Evolutionary conservation across 345 rosid species (phyloP), one percentile per base, ranked within the genome.

Genomic region (Trapa incisa): DNA sequence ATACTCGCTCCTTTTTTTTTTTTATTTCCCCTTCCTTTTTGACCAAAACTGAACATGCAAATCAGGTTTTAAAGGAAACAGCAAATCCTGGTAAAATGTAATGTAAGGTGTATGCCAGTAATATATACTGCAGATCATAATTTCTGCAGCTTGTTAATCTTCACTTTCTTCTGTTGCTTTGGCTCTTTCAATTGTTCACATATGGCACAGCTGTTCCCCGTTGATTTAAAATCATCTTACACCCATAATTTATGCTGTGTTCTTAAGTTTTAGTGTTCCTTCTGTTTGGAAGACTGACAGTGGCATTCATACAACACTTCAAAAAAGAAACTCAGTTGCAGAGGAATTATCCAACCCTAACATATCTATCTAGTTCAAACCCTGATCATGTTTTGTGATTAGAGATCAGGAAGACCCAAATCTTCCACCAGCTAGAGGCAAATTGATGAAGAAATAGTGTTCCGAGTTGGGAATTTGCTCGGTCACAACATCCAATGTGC

Each of bases 401-500:
- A 45, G 16, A 37, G 11, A 36, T 32, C 39, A 36, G 58, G 22
- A 48, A 47, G 29, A 66, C 39, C 56, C 54, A 17, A 66, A 66
- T 0, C 7, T 7, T 32, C 41, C 47, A n/a, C 37, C 64, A 37
- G 1, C 32, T 47, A n/a, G 2, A 37, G 58, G 6, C 57, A 68
- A 8, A 8, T 41, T 41, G 1, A 42, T n/a, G 10, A 9, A 38
- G 33, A 37, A 65, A 42, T 42, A 0, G 41, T 22, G 29, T 22
- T 32, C 37, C 37, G 65, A 38, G 54, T 17, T 56, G 4, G 14
- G 8, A 58, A 13, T 67, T 29, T 37, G 14, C 29, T 47, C 57
- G 64, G 74, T 47, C 54, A 69, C 65, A 47, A 69, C 66, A 69
- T 16, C 14, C 14, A n/a, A 54, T 67, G 36, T 73, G 69, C 36